A percentile compares a stretch with the other conserved stretches of the same genome.
Conservation (phyloP, 2,329 filamentous ascomycete species). For the Hypoxylon sp. region DNA sequence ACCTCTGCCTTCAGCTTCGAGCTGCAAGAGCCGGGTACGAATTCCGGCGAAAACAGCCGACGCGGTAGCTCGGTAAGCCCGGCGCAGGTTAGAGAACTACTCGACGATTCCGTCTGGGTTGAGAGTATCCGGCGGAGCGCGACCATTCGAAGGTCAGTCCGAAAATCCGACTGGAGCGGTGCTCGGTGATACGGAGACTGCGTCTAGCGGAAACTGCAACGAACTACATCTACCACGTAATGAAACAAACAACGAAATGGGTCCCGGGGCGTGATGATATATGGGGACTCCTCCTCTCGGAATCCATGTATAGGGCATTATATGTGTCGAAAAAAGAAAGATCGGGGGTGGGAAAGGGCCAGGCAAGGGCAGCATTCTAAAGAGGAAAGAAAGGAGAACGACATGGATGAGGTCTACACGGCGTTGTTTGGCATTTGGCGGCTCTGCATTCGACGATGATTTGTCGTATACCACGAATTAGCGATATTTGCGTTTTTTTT, state of each 20-base stretch:
- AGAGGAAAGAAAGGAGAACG: constrained; percentile 24
- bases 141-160: constrained; percentile 67
- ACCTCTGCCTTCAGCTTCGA: constrained; percentile 70
- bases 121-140: constrained; percentile 92
- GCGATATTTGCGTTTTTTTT: constrained; percentile 11
- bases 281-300: not conserved
- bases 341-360: constrained; percentile 5
- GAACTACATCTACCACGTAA: constrained; percentile 24
- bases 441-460: constrained; percentile 26
- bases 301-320: constrained; percentile 19
- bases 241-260: constrained; percentile 15
- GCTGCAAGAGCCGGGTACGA: constrained; percentile 59
- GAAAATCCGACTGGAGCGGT: constrained; percentile 49
- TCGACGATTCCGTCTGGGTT: constrained; percentile 92
- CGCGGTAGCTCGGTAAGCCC: constrained; percentile 78
- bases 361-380: constrained; percentile 23
- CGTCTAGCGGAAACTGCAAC: not conserved
- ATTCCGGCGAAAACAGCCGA: constrained; percentile 62
- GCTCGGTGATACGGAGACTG: constrained; percentile 30
- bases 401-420: constrained; percentile 40
- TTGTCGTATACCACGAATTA: constrained; percentile 33
- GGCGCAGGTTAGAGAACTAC: constrained; percentile 82
- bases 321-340: constrained; percentile 14
- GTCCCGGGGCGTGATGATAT: constrained; percentile 11
- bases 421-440: constrained; percentile 33